phyloP scores from a whole-genome alignment of 139 green algal species.

The Nannochloris sp. region DNA sequence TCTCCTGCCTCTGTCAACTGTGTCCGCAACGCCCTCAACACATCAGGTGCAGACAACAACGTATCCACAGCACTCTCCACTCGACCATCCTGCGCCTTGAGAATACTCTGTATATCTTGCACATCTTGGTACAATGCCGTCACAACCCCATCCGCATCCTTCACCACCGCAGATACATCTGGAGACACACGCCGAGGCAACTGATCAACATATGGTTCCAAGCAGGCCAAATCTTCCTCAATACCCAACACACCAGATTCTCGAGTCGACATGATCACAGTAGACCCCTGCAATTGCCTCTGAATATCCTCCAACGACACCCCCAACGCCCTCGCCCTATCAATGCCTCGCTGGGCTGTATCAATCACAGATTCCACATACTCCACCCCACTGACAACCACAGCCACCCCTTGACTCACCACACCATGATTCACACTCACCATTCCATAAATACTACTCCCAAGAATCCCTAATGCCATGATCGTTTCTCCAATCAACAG shows the following conservation, averaged over 20 bases:
- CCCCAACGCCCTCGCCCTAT: neutral
- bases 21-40: too few species aligned
- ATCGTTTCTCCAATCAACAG: neutral
- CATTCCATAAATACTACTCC: neutral
- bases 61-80: too few species aligned
- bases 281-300: too few species aligned
- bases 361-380: neutral
- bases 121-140: too few species aligned
- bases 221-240: neutral
- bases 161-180: too few species aligned
- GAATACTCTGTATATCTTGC: too few species aligned
- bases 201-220: neutral
- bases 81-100: too few species aligned
- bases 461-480: neutral
- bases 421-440: neutral
- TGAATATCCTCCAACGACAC: slow-evolving; percentile 1
- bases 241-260: neutral
- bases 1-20: too few species aligned
- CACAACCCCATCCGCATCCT: too few species aligned
- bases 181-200: too few species aligned
- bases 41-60: too few species aligned
- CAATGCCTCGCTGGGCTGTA: neutral
- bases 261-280: neutral
- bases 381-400: neutral
- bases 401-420: neutral